Base-by-base conservation (phyloP, 2,329 filamentous ascomycete species). In the Chaetomiaceae sp. region DNA sequence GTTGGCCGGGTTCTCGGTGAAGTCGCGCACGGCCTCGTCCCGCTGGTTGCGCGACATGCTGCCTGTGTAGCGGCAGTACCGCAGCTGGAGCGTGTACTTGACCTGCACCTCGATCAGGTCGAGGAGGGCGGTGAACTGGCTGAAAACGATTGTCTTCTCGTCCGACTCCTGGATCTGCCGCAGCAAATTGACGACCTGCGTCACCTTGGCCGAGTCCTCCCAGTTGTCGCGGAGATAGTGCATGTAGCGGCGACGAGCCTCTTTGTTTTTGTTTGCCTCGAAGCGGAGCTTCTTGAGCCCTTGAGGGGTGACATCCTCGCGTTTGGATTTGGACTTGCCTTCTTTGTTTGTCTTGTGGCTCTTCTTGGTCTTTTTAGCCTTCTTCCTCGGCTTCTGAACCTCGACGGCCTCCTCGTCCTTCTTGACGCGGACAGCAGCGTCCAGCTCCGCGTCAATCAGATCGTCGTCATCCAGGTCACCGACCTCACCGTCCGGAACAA, bases 111-210 rank as follows among this genome's bases (percentile, higher is more conserved):
- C 84, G 14, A 91, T 69, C 5, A 91, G 72, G 63, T 91, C 86
- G 2, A 93, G 77, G 15, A 91, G 71, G 0, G 84, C 81, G 0
- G 87, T 90, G 68, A 86, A 93, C 57, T 89, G 86, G 47, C 81
- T 86, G 68, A 93, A 93, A 52, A 93, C 76, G 44, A 93, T 83
- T 0, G 84, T 87, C 65, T 91, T 91, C 62, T 88, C 83, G 1
- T 74, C 75, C 3, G 76, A 67, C 10, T 62, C 54, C 46, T 68
- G 64, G 27, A 72, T 65, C 12, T 68, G 62, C 10, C 68, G 61
- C 11, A 91, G 67, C 6, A 90, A 72, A 45, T 86, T 78, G 46
- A 86, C 66, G 6, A 80, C 79, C 60, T 83, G 82, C 18, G 79
- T 76, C 24, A 88, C 81, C 65, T 91, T 93, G 22, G 86, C 80